These are phyloP conservation scores for Purpureocillium lavendulum DNA, from an alignment of 2,329 filamentous ascomycete species.

Conservation along the genomic window DNA sequence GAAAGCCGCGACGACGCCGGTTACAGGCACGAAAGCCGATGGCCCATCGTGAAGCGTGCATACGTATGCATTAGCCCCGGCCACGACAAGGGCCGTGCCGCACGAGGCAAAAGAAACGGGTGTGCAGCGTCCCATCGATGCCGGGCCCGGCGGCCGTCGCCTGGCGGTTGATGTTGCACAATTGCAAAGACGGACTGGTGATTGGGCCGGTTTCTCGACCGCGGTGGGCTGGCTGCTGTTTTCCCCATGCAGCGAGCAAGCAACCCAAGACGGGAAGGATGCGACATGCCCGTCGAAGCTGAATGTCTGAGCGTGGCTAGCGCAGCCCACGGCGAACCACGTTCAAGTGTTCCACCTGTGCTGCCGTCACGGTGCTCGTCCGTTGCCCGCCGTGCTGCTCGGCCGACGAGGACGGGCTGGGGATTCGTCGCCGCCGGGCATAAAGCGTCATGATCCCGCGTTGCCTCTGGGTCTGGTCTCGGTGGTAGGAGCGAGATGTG, in stretches of 20 bases:
- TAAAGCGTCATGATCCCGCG: no score
- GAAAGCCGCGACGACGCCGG: background rate
- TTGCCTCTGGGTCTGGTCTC: no score
- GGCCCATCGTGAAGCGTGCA: conserved; percentile 9
- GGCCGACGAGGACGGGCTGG: no score
- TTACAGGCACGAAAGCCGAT: background rate
- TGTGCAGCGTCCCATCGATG: background rate
- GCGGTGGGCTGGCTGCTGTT: no score
- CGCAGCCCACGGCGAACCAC: no score
- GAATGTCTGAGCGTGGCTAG: background rate
- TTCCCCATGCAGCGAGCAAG: background rate
- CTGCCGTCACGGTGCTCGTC: no score
- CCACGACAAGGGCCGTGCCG: conserved; percentile 2
- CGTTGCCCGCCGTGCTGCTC: no score
- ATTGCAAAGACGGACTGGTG: conserved; percentile 3
- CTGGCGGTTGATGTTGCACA: conserved; percentile 2
- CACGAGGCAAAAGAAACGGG: background rate
- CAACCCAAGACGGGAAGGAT: background rate
- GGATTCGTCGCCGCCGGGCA: no score
- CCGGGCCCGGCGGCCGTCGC: no score
- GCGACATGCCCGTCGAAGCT: background rate
- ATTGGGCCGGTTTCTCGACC: background rate
- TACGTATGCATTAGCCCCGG: conserved; percentile 6
- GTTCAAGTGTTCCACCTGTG: no score
- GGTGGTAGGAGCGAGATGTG: no score